Base-by-base conservation (phyloP, 2,329 filamentous ascomycete genomes). In the Trichophyton verrucosum region DNA sequence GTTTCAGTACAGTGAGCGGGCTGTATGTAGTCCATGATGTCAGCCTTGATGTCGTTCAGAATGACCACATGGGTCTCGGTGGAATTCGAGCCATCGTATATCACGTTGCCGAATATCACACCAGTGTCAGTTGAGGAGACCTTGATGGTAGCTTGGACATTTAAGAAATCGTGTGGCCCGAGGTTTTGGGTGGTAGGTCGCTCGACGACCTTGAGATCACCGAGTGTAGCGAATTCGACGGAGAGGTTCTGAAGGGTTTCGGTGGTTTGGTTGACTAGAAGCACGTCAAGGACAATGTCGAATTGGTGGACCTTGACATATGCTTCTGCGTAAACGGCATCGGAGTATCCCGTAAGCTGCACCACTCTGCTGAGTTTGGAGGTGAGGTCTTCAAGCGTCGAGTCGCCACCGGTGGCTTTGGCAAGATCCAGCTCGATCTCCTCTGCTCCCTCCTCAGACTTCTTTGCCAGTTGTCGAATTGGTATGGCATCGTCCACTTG, bases 1-100 rank as follows among this genome's bases (percentile, higher is more conserved):
- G 92, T 96, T 80, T 99, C 94, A 3, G 90, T 94, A 80, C 94
- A 99, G 15, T 91, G 86, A 5, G 92, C 92, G 1, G 94, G 94
- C 73, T 97, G 92, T 70, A 99, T 99, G 78, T 99, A 99, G 77
- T 99, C 94, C 94, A 99, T 99, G 66, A 99, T 96, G 71, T 99
- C 94, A 61, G 97, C 92, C 70, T 99, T 94, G 33, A 99, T 85
- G 73, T 99, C 94, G 72, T 97, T 97, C 60, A 99, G 82, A 67
- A 99, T 99, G 60, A 99, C 94, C 7, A 99, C 94, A 66, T 96
- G 95, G 60, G 89, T 95, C 72, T 95, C 94, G 1, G 89, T 95
- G 55, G 87, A 91, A 75, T 89, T 90, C 4, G 91, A 84, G 33
- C 92, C 94, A 68, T 99, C 94, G 74, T 99, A 99, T 6, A 99